A percentile compares a stretch with the other conserved stretches of the same genome.
Evolutionary conservation across 495 filamentous ascomycete genomes (phyloP).

Genomic region (Trichoderma asperelloides): DNA sequence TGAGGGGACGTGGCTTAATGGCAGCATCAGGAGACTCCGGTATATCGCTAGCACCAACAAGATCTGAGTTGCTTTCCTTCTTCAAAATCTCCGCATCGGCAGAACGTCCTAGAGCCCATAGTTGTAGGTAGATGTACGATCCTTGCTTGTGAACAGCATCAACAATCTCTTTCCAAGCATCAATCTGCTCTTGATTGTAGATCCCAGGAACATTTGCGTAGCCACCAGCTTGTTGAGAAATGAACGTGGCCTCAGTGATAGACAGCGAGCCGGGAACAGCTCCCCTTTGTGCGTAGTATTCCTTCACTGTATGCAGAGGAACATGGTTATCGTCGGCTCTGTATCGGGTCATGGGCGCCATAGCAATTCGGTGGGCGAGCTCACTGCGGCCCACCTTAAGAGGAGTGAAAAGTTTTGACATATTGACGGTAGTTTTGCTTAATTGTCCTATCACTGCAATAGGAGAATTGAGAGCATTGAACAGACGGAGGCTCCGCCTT

Average conservation of each 20-base stretch:
- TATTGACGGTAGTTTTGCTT: not conserved
- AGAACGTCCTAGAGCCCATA: conserved; percentile 40
- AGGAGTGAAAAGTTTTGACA: conserved; percentile 1
- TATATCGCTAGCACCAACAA: conserved; percentile 36
- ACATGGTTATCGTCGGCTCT: conserved; percentile 5
- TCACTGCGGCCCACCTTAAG: conserved; percentile 14
- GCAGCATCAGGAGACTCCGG: conserved; percentile 13
- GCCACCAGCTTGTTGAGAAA: conserved; percentile 15
- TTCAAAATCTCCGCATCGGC: conserved; percentile 25
- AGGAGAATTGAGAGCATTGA: not conserved
- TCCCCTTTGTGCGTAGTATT: conserved; percentile 54
- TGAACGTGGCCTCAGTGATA: conserved; percentile 54
- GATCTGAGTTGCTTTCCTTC: conserved; percentile 26
- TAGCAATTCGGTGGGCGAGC: conserved; percentile 10
- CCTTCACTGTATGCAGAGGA: not conserved
- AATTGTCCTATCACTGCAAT: not conserved
- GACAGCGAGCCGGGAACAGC: conserved; percentile 49
- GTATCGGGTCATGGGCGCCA: conserved; percentile 9
- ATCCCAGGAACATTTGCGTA: conserved; percentile 49
- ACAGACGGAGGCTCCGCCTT: too few species aligned
- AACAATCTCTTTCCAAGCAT: conserved; percentile 49
- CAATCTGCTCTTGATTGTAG: conserved; percentile 44
- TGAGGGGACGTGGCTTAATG: conserved; percentile 36
- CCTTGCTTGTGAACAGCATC: conserved; percentile 54
- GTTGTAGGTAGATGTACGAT: conserved; percentile 49